These are phyloP conservation scores for Barnettozyma hawaiiensis DNA, from an alignment of 1,139 yeast species.

Conservation along the genomic window DNA sequence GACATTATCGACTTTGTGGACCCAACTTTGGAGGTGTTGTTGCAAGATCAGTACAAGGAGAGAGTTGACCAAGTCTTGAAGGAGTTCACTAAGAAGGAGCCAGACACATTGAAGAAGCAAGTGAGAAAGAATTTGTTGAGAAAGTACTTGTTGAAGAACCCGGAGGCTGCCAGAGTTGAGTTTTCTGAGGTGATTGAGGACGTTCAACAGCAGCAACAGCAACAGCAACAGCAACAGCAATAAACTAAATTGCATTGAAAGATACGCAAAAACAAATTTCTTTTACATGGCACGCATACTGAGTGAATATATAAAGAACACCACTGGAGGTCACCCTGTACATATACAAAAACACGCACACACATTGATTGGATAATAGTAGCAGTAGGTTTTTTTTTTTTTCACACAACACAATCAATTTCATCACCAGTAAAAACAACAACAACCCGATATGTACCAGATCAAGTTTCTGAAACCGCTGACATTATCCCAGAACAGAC, in stretches of 20 bases:
- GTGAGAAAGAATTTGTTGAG: conserved; percentile 49
- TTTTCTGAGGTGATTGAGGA: conserved; percentile 18
- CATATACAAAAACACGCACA: conserved; percentile 1
- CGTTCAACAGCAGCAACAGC: conserved; percentile 6
- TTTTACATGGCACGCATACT: not conserved
- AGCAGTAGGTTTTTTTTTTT: no score
- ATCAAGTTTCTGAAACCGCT: conserved; percentile 25
- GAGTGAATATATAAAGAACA: not conserved
- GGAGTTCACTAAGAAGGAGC: conserved; percentile 25
- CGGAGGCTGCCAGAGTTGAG: conserved; percentile 19
- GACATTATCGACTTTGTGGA: conserved; percentile 31
- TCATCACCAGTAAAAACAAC: no score
- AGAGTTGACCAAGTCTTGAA: conserved; percentile 29
- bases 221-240: not conserved
- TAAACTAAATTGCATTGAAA: no score
- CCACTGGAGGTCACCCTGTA: not conserved
- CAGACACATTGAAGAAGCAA: conserved; percentile 36
- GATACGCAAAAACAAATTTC: not conserved
- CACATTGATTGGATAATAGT: no score
- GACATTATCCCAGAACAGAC: conserved; percentile 7
- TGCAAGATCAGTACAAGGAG: conserved; percentile 30
- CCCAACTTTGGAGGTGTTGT: conserved; percentile 30
- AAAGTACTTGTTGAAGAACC: conserved; percentile 35
- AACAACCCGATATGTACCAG: conserved; percentile 28
- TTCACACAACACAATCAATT: no score